Evolutionary conservation across 2,329 filamentous ascomycete genomes (phyloP).

Genomic region (Alternaria brassicicola): DNA sequence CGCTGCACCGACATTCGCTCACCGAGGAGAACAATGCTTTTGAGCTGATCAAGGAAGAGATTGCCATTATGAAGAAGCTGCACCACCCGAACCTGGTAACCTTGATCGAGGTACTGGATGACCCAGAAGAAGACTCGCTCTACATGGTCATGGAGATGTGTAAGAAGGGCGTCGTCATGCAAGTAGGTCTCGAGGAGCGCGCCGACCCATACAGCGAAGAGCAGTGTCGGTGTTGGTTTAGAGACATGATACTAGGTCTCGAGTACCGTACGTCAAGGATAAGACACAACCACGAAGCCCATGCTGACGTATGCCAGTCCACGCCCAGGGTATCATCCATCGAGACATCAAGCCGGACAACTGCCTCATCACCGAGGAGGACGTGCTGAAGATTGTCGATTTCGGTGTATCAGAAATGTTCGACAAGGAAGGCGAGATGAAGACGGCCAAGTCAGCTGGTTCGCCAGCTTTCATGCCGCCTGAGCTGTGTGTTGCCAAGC

Average conservation of each 20-base stretch:
- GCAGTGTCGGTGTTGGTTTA: conserved; percentile 86
- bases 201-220: conserved; percentile 84
- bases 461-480: conserved; percentile 94
- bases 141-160: conserved; percentile 99
- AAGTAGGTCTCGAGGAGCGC: conserved; percentile 82
- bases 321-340: conserved; percentile 93
- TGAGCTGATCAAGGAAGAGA: conserved; percentile 90
- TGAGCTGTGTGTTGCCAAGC: conserved; percentile 84
- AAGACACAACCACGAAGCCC: not conserved
- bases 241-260: conserved; percentile 91
- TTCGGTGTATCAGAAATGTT: conserved; percentile 99
- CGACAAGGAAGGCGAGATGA: conserved; percentile 84
- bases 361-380: conserved; percentile 83
- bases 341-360: conserved; percentile 99
- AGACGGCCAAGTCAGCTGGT: conserved; percentile 88
- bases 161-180: conserved; percentile 97
- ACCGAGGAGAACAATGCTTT: conserved; percentile 71
- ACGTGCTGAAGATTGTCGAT: conserved; percentile 95
- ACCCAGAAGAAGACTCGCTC: conserved; percentile 91
- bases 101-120: conserved; percentile 91
- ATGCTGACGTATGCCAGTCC: conserved; percentile 62
- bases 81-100: conserved; percentile 94
- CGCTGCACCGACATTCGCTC: conserved; percentile 65
- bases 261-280: conserved; percentile 73
- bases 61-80: conserved; percentile 99